These are phyloP conservation scores for Ophiosphaerella herpotricha DNA, from an alignment of 2,329 filamentous ascomycete species.

Conservation along the genomic window DNA sequence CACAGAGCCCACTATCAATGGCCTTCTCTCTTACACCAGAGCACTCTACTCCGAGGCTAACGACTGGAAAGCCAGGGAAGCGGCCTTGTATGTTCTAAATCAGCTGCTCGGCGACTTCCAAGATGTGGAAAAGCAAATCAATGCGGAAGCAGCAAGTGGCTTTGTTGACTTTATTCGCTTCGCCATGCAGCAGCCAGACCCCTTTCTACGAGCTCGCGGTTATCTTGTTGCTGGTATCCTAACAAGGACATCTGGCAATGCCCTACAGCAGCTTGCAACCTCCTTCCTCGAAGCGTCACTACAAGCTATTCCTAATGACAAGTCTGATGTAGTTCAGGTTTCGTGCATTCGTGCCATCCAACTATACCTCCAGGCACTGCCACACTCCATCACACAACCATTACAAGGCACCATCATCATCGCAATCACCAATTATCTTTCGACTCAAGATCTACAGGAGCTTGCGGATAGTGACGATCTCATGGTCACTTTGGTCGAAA, in stretches of 20 bases:
- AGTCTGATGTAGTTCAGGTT: slow-evolving; percentile 87
- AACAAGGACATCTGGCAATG: slow-evolving; percentile 67
- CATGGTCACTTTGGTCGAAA: slow-evolving; percentile 85
- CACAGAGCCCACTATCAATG: slow-evolving; percentile 73
- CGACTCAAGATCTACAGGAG: slow-evolving; percentile 78
- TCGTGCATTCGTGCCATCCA: slow-evolving; percentile 88
- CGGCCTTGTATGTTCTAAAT: slow-evolving; percentile 82
- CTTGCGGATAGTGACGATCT: slow-evolving; percentile 89
- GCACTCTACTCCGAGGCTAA: slow-evolving; percentile 65
- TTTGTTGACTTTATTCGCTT: slow-evolving; percentile 82
- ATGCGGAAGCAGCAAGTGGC: slow-evolving; percentile 68
- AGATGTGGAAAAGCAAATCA: slow-evolving; percentile 74
- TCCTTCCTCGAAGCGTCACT: slow-evolving; percentile 74
- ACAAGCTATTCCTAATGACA: slow-evolving; percentile 73
- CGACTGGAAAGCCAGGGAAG: slow-evolving; percentile 73
- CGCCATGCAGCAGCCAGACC: slow-evolving; percentile 71
- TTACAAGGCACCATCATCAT: slow-evolving; percentile 66
- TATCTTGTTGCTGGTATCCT: slow-evolving; percentile 84
- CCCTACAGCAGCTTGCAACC: slow-evolving; percentile 59
- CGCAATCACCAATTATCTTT: slow-evolving; percentile 73
- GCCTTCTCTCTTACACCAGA: slow-evolving; percentile 76
- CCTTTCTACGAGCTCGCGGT: slow-evolving; percentile 82
- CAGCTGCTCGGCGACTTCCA: slow-evolving; percentile 82
- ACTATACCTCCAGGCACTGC: slow-evolving; percentile 62
- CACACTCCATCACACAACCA: slow-evolving; percentile 55